Evolutionary conservation across 129 eudicot species (phyloP), one percentile per base, ranked within the genome.

Genomic region (Flaveria sonorensis): DNA sequence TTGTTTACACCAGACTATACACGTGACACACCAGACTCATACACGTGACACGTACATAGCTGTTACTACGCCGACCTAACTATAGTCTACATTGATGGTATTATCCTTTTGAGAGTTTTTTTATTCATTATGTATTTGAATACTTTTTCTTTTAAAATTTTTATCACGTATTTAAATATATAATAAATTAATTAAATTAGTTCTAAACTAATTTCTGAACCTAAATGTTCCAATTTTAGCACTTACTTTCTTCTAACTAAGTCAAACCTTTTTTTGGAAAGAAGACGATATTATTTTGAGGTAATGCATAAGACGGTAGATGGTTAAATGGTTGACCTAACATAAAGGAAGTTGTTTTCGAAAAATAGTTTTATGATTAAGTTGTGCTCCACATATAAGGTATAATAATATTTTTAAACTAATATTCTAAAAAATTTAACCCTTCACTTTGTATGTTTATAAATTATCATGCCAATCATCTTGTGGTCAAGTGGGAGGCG

Each of bases 1-100:
- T 32, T 52, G 62, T 70, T 59, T 45, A 20, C 42, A 70, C 24
- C 32, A 26, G 30, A 28, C 15, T 75, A n/a, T 45, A 69, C 75
- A 77, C 70, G 82, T 78, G 76, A 19, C 71, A 69, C 63, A 78
- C 8, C 51, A 28, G 36, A 7, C 10, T 26, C 64, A 18, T 46
- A 70, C 76, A 78, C 71, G 82, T 78, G 77, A 14, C 71, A 70
- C 52, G 10, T 70, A 15, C 9, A 28, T 62, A 24, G 19, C 36
- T 9, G 30, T 53, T 46, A 56, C 30, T 6, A 67, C 55, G 50
- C 26, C n/a, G 45, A 74, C 45, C 52, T 11, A 24, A 20, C 24
- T 42, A 14, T 36, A 36, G 7, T 36, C 40, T 2, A 45, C n/a
- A 52, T 52, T 16, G 10, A 52, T 52, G 28, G 10, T 30, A 28